Evolutionary conservation across 805 yeast genomes (phyloP), one percentile per base, ranked within the genome.

Genomic region (Candida boleticola): DNA sequence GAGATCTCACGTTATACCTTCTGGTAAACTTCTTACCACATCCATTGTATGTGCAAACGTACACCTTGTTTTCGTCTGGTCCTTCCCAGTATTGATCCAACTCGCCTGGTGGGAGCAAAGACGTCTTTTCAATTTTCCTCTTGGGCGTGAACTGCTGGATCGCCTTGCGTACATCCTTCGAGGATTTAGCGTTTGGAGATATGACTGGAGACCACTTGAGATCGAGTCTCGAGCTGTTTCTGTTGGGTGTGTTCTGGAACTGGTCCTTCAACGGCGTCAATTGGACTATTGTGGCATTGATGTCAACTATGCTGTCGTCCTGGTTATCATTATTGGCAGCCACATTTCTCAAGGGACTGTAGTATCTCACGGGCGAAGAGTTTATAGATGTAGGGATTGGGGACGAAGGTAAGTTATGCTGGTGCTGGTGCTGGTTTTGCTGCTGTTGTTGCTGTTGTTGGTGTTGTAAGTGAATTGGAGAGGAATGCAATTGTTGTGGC

Each of bases 1-100:
- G 99, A 0, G 97, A 88, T 47, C 98, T 72, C 10, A 89, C 88
- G 55, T 93, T 93, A 63, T 95, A 95, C 36, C 96, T 74, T 56
- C 99, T 74, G 5, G 89, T 81, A 64, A 93, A 92, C 41, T 76
- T 68, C 64, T 93, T 89, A 7, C 86, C 85, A 65, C 99, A 93
- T 41, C 74, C 73, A 13, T 84, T 77, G 61, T 73, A 92, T 45
- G 77, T 73, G 63, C 99, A 93, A 29, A 81, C 74, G 65, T 76
- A 95, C 23, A 76, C 70, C 46, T 83, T 85, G 37, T 84, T 78
- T 23, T 69, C 77, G 49, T 85, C 84, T 5, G 96, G 89, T 1
- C 95, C 96, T 39, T 74, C 76, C 61, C 92, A 83, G 54, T 83
- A 88, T 43, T 77, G 78, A 58, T 92, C 98, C 33, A 90, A 78